Evolutionary conservation across 2,329 filamentous ascomycete genomes (phyloP).

Genomic region (Colletotrichum salicis): DNA sequence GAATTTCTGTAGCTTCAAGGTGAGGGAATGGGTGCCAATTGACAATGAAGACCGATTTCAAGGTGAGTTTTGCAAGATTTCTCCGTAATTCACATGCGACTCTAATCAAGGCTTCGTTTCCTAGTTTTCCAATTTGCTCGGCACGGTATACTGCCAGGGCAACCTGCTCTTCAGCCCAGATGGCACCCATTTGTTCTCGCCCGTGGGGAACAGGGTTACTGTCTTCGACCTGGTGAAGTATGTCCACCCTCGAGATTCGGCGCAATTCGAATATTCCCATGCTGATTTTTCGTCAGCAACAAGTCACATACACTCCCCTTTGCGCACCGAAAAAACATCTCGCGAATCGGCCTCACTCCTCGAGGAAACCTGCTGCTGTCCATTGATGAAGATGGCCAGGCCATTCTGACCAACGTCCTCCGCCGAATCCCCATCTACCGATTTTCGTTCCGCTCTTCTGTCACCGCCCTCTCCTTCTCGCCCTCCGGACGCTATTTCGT

Average conservation of each 20-base stretch:
- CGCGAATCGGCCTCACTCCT: conserved; percentile 87
- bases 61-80: conserved; percentile 65
- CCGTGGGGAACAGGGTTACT: conserved; percentile 94
- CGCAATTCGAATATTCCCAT: not conserved
- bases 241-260: conserved; percentile 39
- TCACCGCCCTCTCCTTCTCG: conserved; percentile 88
- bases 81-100: not conserved
- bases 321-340: conserved; percentile 92
- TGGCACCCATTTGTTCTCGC: conserved; percentile 94
- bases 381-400: conserved; percentile 92
- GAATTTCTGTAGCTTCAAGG: conserved; percentile 26
- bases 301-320: conserved; percentile 90
- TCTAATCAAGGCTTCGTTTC: conserved; percentile 1
- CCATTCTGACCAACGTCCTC: conserved; percentile 90
- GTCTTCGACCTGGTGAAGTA: conserved; percentile 98
- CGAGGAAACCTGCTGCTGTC: conserved; percentile 92
- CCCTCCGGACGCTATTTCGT: conserved; percentile 92
- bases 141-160: conserved; percentile 97
- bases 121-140: conserved; percentile 97
- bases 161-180: conserved; percentile 97
- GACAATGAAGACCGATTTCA: conserved; percentile 99
- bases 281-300: conserved; percentile 64
- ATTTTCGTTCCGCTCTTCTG: conserved; percentile 89
- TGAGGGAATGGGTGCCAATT: conserved; percentile 48
- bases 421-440: conserved; percentile 90